A percentile compares a stretch with the other conserved stretches of the same genome.
Evolutionary conservation across 148 eudicot genomes (phyloP).

Genomic region (Simmondsia chinensis): DNA sequence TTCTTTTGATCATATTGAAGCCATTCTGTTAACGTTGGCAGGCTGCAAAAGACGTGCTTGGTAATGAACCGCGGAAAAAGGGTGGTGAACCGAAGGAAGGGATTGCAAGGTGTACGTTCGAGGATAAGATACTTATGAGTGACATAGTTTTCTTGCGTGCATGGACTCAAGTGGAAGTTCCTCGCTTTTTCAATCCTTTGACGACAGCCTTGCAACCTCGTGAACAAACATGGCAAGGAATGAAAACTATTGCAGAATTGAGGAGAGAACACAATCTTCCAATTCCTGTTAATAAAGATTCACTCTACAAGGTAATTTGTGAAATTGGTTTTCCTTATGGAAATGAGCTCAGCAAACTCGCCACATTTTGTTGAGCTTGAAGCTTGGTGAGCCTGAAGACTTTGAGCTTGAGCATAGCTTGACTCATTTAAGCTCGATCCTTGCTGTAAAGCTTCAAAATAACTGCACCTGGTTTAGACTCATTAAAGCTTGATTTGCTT

Average conservation of each 20-base stretch:
- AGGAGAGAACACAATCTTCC: constrained; percentile 59
- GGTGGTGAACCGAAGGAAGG: constrained; percentile 64
- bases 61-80: constrained; percentile 46
- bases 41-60: constrained; percentile 89
- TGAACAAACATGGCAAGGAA: constrained; percentile 61
- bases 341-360: too few species aligned
- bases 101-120: constrained; percentile 94
- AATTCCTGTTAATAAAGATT: constrained; percentile 74
- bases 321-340: background rate
- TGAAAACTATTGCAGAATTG: constrained; percentile 88
- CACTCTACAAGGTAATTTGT: constrained; percentile 59
- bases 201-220: constrained; percentile 95
- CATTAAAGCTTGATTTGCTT: too few species aligned
- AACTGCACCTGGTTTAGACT: too few species aligned
- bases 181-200: constrained; percentile 68
- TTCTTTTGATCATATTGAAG: background rate
- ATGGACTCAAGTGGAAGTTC: constrained; percentile 91
- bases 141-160: constrained; percentile 83
- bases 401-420: too few species aligned
- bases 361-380: too few species aligned
- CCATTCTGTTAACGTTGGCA: too few species aligned
- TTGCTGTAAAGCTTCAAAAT: too few species aligned
- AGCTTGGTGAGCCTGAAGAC: too few species aligned
- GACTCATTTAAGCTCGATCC: too few species aligned
- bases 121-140: constrained; percentile 90